phyloP scores from a whole-genome alignment of 345 rosid genomes.

The Citrus medica region DNA sequence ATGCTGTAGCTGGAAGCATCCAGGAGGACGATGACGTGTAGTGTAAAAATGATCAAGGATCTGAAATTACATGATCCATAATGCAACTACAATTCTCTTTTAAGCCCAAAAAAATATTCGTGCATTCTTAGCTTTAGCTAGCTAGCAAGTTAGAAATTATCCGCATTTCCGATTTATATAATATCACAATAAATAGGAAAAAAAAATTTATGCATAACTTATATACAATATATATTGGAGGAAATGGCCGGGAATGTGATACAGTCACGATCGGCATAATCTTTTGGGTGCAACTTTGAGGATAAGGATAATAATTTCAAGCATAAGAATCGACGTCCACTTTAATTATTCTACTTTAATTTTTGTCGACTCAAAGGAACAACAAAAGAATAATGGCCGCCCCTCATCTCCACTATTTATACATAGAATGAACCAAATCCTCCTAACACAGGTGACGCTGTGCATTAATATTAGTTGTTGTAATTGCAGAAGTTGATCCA shows the following conservation, averaged over 20 bases:
- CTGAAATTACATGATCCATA: neutral
- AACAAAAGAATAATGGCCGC: neutral
- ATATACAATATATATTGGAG: neutral
- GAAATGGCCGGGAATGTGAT: neutral
- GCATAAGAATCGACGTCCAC: constrained; percentile 21
- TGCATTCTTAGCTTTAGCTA: neutral
- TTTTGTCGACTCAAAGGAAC: neutral
- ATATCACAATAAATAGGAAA: too few relatives aligned
- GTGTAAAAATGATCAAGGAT: neutral
- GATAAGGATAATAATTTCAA: neutral
- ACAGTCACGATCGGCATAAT: neutral
- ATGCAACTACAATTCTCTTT: neutral
- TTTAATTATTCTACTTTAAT: constrained; percentile 5
- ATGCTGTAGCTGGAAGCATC: neutral
- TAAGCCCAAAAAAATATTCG: neutral
- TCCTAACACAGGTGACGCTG: neutral
- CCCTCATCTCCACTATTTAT: constrained; percentile 3
- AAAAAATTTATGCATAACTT: neutral
- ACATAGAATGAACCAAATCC: neutral
- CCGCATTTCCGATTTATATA: too few relatives aligned
- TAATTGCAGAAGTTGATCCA: neutral
- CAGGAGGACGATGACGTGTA: neutral
- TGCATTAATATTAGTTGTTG: neutral
- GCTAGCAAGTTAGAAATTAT: too few relatives aligned
- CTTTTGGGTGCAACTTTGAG: neutral